Evolutionary conservation across 148 eudicot genomes (phyloP).

Genomic region (Nepenthes mirabilis): DNA sequence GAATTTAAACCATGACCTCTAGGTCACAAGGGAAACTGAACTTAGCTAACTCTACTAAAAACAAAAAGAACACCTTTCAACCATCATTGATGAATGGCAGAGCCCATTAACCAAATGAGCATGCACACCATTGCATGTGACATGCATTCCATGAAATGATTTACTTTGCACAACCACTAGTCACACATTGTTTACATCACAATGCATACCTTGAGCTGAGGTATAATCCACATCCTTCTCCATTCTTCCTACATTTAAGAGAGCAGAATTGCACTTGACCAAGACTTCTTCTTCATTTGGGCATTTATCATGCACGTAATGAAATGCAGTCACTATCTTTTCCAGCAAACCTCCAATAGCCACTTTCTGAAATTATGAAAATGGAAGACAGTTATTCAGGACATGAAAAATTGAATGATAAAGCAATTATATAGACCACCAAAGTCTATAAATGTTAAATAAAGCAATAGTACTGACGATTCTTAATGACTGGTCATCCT

Average conservation of each 20-base stretch:
- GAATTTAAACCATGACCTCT: too few species aligned
- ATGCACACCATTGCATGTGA: too few species aligned
- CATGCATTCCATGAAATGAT: not conserved
- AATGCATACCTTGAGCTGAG: constrained; percentile 51
- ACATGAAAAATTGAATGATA: not conserved
- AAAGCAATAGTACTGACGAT: constrained; percentile 43
- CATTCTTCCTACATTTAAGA: constrained; percentile 30
- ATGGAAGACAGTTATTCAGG: constrained; percentile 2
- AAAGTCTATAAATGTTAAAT: constrained; percentile 1
- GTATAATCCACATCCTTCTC: constrained; percentile 43
- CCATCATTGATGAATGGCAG: too few species aligned
- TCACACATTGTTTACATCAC: not conserved
- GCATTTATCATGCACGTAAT: constrained; percentile 54
- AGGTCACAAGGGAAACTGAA: too few species aligned
- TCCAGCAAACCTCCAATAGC: constrained; percentile 74
- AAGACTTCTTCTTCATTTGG: constrained; percentile 50
- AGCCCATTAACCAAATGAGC: too few species aligned
- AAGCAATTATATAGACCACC: not conserved
- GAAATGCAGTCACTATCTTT: constrained; percentile 71
- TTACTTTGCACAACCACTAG: not conserved
- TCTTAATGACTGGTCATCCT: constrained; percentile 73
- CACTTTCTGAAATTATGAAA: constrained; percentile 52
- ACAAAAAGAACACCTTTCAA: too few species aligned
- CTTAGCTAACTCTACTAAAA: too few species aligned
- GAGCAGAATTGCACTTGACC: constrained; percentile 40